These are phyloP conservation scores for Paecilomyces niveus DNA, from an alignment of 2,329 filamentous ascomycete species.

Conservation along the genomic window DNA sequence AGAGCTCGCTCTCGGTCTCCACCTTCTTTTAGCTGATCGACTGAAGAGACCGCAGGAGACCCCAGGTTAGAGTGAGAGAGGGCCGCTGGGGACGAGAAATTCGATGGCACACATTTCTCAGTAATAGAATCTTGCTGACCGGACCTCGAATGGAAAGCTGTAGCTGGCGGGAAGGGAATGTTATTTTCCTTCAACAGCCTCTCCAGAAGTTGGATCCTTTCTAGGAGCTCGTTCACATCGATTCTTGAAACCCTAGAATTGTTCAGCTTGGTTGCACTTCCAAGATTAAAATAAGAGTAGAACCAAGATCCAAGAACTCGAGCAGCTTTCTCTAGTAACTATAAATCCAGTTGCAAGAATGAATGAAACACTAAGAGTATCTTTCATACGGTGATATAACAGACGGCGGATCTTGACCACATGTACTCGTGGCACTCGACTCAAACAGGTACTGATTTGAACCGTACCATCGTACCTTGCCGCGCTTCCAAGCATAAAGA, in stretches of 20 bases:
- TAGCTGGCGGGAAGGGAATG: constrained; percentile 6
- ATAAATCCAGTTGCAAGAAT: neutral
- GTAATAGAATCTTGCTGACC: neutral
- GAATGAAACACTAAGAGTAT: neutral
- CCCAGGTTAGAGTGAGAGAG: neutral
- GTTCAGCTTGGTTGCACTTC: neutral
- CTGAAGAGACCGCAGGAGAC: neutral
- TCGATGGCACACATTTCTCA: neutral
- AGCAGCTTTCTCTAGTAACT: neutral
- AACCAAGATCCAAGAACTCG: neutral
- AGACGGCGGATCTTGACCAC: neutral
- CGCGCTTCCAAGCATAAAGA: neutral
- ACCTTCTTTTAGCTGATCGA: neutral
- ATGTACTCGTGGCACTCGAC: neutral
- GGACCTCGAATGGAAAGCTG: neutral
- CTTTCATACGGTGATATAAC: neutral
- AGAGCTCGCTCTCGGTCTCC: constrained; percentile 2
- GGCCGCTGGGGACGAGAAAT: neutral
- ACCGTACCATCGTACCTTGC: neutral
- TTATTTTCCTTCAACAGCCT: constrained; percentile 7
- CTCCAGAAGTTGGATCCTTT: constrained; percentile 7
- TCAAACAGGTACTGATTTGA: neutral
- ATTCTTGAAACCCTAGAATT: constrained; percentile 5
- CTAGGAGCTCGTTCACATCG: constrained; percentile 8
- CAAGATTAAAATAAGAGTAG: neutral